These are phyloP conservation scores for Lachancea mirantina DNA, from an alignment of 805 yeast genomes.

Conservation along the genomic window DNA sequence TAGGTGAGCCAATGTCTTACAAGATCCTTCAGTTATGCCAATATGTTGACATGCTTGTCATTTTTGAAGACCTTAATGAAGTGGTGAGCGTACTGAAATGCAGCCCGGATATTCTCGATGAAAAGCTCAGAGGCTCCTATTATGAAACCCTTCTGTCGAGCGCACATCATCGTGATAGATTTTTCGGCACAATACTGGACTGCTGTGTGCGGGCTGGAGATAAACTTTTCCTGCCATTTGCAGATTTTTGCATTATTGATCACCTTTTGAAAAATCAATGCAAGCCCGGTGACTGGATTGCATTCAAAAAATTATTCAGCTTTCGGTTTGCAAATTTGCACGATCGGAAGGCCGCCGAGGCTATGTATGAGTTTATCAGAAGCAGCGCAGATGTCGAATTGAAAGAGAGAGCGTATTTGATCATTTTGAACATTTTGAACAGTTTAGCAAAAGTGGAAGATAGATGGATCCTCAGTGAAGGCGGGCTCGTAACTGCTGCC, in stretches of 20 bases:
- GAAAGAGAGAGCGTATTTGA: slow-evolving; percentile 18
- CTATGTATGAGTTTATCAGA: slow-evolving; percentile 18
- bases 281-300: slow-evolving; percentile 15
- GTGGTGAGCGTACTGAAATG: slow-evolving; percentile 27
- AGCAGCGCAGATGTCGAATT: slow-evolving; percentile 8
- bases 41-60: slow-evolving; percentile 21
- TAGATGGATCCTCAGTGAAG: slow-evolving; percentile 20
- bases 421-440: slow-evolving; percentile 24
- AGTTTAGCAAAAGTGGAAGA: slow-evolving; percentile 22
- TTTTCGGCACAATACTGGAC: slow-evolving; percentile 21
- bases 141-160: slow-evolving; percentile 15
- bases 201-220: slow-evolving; percentile 12
- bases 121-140: slow-evolving; percentile 18
- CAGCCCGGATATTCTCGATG: slow-evolving; percentile 20
- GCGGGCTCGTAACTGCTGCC: slow-evolving; percentile 17
- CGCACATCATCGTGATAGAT: slow-evolving; percentile 13
- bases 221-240: slow-evolving; percentile 14
- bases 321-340: slow-evolving; percentile 24
- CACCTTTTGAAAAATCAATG: slow-evolving; percentile 15
- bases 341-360: slow-evolving; percentile 28
- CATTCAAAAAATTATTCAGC: slow-evolving; percentile 21
- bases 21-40: slow-evolving; percentile 22
- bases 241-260: slow-evolving; percentile 25
- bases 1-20: slow-evolving; percentile 16
- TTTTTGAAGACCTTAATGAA: slow-evolving; percentile 23